phyloP scores from a whole-genome alignment of 768 basidiomycete species.

The Suillus luteus region DNA sequence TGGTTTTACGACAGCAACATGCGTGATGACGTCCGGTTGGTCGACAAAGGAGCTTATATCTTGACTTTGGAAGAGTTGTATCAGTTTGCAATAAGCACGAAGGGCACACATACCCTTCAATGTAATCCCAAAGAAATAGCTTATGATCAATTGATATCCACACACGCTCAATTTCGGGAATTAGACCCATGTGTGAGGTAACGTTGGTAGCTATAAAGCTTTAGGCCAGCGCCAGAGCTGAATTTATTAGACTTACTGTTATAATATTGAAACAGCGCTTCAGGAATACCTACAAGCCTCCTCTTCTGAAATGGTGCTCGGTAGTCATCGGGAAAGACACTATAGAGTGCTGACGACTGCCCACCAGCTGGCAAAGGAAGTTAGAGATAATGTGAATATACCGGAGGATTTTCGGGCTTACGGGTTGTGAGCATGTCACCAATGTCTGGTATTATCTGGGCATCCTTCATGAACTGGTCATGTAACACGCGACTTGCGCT shows the following conservation, averaged over 20 bases:
- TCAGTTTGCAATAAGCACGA: conserved; percentile 2
- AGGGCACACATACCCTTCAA: conserved; percentile 71
- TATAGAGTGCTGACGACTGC: conserved; percentile 77
- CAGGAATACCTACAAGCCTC: conserved; percentile 75
- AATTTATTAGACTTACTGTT: conserved; percentile 52
- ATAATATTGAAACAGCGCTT: conserved; percentile 76
- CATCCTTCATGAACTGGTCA: conserved; percentile 72
- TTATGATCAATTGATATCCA: conserved; percentile 97
- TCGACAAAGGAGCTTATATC: conserved; percentile 92
- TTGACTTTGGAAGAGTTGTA: conserved; percentile 48
- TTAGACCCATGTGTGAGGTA: conserved; percentile 83
- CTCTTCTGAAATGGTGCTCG: conserved; percentile 81
- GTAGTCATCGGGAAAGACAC: conserved; percentile 73
- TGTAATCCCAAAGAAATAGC: conserved; percentile 95
- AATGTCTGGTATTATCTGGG: conserved; percentile 72
- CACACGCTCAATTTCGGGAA: conserved; percentile 90
- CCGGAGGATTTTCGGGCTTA: conserved; percentile 34
- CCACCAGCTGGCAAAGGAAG: conserved; percentile 48
- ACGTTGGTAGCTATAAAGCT: conserved; percentile 57
- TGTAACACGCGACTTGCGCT: conserved; percentile 67
- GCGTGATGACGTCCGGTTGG: conserved; percentile 85
- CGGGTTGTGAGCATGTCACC: conserved; percentile 66
- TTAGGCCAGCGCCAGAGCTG: conserved; percentile 14
- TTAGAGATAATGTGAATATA: conserved; percentile 4
- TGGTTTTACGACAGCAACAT: conserved; percentile 86